Conservation (phyloP, 305 asterid genomes). For the Fraxinus latifolia region DNA sequence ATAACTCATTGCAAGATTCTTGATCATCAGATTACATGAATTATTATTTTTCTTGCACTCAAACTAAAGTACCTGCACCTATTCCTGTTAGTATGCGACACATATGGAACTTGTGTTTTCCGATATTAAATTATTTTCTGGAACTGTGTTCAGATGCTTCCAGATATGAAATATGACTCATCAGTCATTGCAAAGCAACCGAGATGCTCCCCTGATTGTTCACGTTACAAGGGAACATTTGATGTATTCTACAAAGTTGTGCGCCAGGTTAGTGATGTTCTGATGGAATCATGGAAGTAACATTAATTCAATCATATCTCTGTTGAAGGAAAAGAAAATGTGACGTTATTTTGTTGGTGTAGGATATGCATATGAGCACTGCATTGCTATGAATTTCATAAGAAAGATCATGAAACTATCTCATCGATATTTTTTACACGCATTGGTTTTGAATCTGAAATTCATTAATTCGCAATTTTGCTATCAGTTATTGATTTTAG, state of each 20-base stretch:
- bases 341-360: background rate
- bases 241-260: constrained; percentile 69
- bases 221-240: constrained; percentile 64
- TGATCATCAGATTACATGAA: background rate
- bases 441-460: background rate
- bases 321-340: constrained; percentile 6
- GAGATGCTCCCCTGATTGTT: constrained; percentile 47
- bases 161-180: constrained; percentile 37
- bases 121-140: constrained; percentile 1
- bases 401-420: background rate
- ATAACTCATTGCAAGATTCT: background rate
- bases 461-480: background rate
- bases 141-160: constrained; percentile 45
- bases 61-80: background rate
- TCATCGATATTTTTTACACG: background rate
- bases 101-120: background rate
- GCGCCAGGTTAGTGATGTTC: constrained; percentile 58
- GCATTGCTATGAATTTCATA: background rate
- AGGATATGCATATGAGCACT: background rate
- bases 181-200: constrained; percentile 38
- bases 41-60: background rate
- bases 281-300: background rate
- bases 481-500: background rate
- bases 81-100: background rate
- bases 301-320: background rate